Evolutionary conservation across 805 yeast genomes (phyloP), one percentile per base, ranked within the genome.

Genomic region (Candida corydali): DNA sequence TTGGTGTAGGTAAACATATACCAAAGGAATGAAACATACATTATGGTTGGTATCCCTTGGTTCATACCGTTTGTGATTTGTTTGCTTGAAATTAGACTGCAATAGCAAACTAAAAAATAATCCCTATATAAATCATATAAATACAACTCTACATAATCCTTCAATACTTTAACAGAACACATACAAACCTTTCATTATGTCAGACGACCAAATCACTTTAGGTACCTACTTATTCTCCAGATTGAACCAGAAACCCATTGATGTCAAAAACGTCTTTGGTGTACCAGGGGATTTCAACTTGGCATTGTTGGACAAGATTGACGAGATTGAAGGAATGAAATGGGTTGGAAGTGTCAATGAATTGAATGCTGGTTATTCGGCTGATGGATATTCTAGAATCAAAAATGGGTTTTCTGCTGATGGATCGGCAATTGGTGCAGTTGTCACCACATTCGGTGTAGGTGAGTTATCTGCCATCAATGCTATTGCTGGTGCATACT

Each of bases 291-390:
- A 82, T 50, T 82, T 78, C 62, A 81, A 82, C 55, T 57, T 82
- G 43, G 69, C 72, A 4, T 61, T 86, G 16, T 61, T 85, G 49
- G 95, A 86, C 54, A 77, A 80, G 49, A 55, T 83, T 32, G 80
- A 84, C 50, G 60, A 73, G 7, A 25, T 44, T 60, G 69, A 26
- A 54, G 66, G 65, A 8, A 55, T 61, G 9, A 82, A 46, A 62
- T 87, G 94, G 86, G 69, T 84, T 34, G 96, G 95, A 16, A 77
- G 79, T 42, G 85, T 95, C 63, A 88, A 88, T 53, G 97, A 88
- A 63, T 69, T 88, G 45, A 89, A 88, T 53, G 82, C 93, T 4
- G 91, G 93, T 6, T 88, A 89, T 54, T 80, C 94, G 4, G 88
- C 91, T 7, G 96, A 89, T 57, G 97, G 96, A 5, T 89, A 86